Percentiles rank a stretch among this genome's conserved stretches.
phyloP scores from a whole-genome alignment of 768 basidiomycete genomes.

The Suillus hirtellus region DNA sequence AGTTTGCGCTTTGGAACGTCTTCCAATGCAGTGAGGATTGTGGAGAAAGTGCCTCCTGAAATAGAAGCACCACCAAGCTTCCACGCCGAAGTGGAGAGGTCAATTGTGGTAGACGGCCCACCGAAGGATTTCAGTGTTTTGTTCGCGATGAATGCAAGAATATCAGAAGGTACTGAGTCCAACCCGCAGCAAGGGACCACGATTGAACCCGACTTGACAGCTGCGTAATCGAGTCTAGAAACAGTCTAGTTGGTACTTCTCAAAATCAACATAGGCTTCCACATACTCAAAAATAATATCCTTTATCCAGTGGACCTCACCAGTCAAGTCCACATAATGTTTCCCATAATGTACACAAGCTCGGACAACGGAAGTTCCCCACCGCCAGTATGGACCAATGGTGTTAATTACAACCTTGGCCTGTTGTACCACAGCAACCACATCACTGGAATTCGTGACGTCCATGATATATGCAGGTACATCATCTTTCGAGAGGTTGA shows the following conservation, averaged over 20 bases:
- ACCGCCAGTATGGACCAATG: conserved; percentile 73
- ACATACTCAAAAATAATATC: conserved; percentile 61
- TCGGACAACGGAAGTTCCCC: conserved; percentile 75
- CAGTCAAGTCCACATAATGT: conserved; percentile 86
- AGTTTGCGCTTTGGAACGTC: conserved; percentile 34
- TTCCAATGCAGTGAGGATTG: conserved; percentile 34
- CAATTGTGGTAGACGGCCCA: conserved; percentile 41
- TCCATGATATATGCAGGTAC: conserved; percentile 58
- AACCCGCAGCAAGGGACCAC: conserved; percentile 81
- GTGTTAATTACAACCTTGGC: conserved; percentile 74
- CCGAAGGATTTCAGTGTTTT: conserved; percentile 58
- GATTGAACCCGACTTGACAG: conserved; percentile 67
- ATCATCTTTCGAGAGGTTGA: conserved; percentile 38
- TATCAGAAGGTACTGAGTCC: conserved; percentile 78
- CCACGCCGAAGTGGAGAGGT: conserved; percentile 55
- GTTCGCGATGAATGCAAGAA: conserved; percentile 66
- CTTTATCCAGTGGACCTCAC: conserved; percentile 67
- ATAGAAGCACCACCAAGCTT: conserved; percentile 28
- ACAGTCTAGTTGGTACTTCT: conserved; percentile 18
- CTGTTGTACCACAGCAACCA: conserved; percentile 57
- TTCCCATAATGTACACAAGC: conserved; percentile 73
- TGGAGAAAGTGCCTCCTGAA: conserved; percentile 41
- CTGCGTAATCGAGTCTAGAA: conserved; percentile 67
- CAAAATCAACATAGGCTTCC: conserved; percentile 4
- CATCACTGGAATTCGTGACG: conserved; percentile 49